Conservation (phyloP, 1,284 basidiomycete genomes). For the Salmacisia buchloeana region DNA sequence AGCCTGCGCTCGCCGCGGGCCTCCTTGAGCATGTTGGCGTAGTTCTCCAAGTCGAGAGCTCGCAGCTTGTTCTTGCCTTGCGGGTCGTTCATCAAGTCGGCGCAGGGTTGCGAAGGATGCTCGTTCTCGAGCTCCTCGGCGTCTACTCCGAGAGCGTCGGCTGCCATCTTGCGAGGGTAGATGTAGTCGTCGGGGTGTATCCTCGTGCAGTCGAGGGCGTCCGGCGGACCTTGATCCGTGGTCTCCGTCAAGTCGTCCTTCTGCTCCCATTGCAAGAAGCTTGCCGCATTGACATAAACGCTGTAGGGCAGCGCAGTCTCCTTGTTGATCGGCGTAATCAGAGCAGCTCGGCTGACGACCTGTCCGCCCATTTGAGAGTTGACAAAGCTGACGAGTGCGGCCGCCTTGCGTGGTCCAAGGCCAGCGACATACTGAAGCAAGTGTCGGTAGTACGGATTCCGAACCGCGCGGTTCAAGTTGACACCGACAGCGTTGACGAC, state of each 20-base stretch:
- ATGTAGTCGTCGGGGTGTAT: constrained; percentile 99
- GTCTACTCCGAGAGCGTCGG: constrained; percentile 80
- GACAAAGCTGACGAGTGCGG: constrained; percentile 62
- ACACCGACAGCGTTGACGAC: constrained; percentile 86
- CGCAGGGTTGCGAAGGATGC: constrained; percentile 40
- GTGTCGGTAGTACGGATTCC: constrained; percentile 77
- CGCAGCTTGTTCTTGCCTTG: constrained; percentile 76
- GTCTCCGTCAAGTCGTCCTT: constrained; percentile 60
- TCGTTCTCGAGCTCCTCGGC: constrained; percentile 46
- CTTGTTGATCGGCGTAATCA: constrained; percentile 18
- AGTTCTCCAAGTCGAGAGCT: constrained; percentile 92
- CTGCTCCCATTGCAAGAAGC: constrained; percentile 65
- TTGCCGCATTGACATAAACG: constrained; percentile 59
- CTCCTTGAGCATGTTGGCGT: constrained; percentile 72
- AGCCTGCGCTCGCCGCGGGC: constrained; percentile 55
- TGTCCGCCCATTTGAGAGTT: constrained; percentile 38
- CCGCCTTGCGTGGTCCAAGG: constrained; percentile 89
- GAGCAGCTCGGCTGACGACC: constrained; percentile 42
- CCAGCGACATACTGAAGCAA: constrained; percentile 88
- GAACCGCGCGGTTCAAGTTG: constrained; percentile 86
- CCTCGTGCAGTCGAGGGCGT: constrained; percentile 89
- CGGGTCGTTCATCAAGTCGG: constrained; percentile 73
- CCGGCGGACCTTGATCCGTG: constrained; percentile 65
- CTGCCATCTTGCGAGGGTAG: constrained; percentile 95
- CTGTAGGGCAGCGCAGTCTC: constrained; percentile 31